Evolutionary conservation across 2,329 filamentous ascomycete genomes (phyloP).

Genomic region (Cytospora piceicola): DNA sequence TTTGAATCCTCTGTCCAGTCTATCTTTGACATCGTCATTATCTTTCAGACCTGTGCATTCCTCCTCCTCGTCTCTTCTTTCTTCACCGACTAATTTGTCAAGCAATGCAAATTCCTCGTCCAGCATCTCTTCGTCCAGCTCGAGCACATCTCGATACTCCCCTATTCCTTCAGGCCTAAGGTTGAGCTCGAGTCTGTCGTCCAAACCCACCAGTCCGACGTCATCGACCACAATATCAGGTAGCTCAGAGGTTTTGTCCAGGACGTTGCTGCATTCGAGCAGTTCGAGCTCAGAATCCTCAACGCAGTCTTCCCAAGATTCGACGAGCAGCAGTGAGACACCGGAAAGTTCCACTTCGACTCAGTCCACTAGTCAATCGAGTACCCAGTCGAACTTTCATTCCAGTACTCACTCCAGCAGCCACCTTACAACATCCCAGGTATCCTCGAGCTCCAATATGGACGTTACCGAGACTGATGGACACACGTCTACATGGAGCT

Average conservation of each 20-base stretch:
- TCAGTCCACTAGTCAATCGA: too few species aligned
- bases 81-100: not conserved
- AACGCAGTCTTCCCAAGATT: not conserved
- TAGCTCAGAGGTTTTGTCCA: not conserved
- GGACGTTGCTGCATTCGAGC: not conserved
- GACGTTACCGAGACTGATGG: not conserved
- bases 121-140: not conserved
- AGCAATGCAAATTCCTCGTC: not conserved
- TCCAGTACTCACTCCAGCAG: not conserved
- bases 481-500: too few species aligned
- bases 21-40: not conserved
- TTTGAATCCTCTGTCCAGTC: not conserved
- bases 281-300: not conserved
- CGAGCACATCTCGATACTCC: not conserved
- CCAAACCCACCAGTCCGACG: too few species aligned
- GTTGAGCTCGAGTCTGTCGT: not conserved
- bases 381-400: not conserved
- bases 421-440: not conserved
- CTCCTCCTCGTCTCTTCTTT: too few species aligned
- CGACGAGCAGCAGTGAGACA: not conserved
- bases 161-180: not conserved
- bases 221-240: not conserved
- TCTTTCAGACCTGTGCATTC: not conserved
- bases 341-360: not conserved
- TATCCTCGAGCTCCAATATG: not conserved